phyloP scores from a whole-genome alignment of 352 stramenopile species.

The Aphanomyces stellatus region DNA sequence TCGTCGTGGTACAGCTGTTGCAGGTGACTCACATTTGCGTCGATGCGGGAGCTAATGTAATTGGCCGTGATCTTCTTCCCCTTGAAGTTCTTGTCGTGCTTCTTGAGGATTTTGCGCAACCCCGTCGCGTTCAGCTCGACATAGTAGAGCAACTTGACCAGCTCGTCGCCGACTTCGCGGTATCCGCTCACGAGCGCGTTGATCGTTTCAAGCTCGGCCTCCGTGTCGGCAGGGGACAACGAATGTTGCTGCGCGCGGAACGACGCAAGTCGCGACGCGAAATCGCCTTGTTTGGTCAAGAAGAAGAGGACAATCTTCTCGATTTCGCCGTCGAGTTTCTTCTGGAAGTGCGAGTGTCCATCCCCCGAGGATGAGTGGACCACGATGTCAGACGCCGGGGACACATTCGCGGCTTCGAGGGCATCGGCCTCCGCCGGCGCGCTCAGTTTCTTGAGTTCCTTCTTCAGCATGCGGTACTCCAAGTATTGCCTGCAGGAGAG shows the following conservation, averaged over 20 bases:
- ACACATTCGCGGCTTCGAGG: conserved; percentile 10
- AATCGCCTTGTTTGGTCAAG: conserved; percentile 74
- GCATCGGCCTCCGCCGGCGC: conserved; percentile 36
- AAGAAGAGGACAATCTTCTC: conserved; percentile 83
- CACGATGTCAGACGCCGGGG: conserved; percentile 11
- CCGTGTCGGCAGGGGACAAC: conserved; percentile 28
- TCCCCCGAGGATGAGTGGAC: conserved; percentile 30
- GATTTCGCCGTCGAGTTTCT: conserved; percentile 67
- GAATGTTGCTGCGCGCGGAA: conserved; percentile 41
- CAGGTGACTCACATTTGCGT: conserved; percentile 74
- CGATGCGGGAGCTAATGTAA: conserved; percentile 69
- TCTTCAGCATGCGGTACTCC: conserved; percentile 88
- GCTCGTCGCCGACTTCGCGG: conserved; percentile 62
- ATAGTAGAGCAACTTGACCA: conserved; percentile 76
- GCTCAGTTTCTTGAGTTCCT: conserved; percentile 66
- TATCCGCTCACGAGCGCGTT: conserved; percentile 54
- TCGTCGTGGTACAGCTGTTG: conserved; percentile 82
- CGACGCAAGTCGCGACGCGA: conserved; percentile 51
- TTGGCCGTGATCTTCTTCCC: conserved; percentile 80
- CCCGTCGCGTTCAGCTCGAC: conserved; percentile 81
- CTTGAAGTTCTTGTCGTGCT: conserved; percentile 81
- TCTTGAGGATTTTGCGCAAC: conserved; percentile 86
- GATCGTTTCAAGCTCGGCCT: conserved; percentile 43
- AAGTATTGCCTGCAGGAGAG: conserved; percentile 79
- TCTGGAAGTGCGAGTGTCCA: conserved; percentile 54